Evolutionary conservation across 2,329 filamentous ascomycete species (phyloP).

Genomic region (Pyrenochaeta sp.): DNA sequence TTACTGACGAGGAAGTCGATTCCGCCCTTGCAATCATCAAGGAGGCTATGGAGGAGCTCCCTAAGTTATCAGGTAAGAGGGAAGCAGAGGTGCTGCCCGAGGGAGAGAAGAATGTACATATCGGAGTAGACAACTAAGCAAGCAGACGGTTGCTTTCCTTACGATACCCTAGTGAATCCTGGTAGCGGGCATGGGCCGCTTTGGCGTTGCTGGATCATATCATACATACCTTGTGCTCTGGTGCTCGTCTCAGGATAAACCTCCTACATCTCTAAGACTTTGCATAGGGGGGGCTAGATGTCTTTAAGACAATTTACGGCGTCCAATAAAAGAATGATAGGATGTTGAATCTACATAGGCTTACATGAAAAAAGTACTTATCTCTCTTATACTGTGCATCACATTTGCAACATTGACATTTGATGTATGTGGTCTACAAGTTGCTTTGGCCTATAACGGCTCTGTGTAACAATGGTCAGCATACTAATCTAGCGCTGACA

Average conservation of each 20-base stretch:
- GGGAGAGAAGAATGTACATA: constrained; percentile 69
- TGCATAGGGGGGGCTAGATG: neutral
- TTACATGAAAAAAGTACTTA: too few species aligned
- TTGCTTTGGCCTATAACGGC: too few species aligned
- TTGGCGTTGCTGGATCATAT: constrained; percentile 12
- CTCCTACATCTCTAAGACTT: neutral
- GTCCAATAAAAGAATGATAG: neutral
- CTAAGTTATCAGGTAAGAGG: constrained; percentile 66
- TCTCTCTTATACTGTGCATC: too few species aligned
- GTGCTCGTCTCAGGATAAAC: neutral
- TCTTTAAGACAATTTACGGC: neutral
- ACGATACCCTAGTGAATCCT: constrained; percentile 22
- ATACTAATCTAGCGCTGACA: too few species aligned
- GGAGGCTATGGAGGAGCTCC: constrained; percentile 82
- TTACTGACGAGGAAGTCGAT: constrained; percentile 85
- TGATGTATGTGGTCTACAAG: too few species aligned
- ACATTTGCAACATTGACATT: too few species aligned
- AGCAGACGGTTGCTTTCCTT: constrained; percentile 7
- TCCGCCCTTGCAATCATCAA: constrained; percentile 81
- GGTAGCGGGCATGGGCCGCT: constrained; percentile 7
- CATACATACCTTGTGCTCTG: neutral
- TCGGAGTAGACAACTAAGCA: constrained; percentile 64
- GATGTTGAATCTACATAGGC: neutral
- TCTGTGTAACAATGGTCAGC: too few species aligned
- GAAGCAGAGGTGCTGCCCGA: constrained; percentile 63